Base-by-base conservation (phyloP, 1,284 basidiomycete species). In the Schizophyllum commune region DNA sequence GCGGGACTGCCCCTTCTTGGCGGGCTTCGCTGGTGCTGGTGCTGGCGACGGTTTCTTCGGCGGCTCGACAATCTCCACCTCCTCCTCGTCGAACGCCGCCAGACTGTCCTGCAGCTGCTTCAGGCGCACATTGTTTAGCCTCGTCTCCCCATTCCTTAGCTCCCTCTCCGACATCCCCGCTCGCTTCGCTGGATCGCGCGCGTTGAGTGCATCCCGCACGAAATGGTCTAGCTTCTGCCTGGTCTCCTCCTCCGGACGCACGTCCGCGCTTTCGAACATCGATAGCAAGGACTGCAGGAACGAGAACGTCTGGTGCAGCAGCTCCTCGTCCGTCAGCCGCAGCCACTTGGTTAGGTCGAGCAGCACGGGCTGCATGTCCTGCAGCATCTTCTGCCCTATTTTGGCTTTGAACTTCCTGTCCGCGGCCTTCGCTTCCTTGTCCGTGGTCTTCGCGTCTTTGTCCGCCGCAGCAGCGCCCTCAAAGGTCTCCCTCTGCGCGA, bases 281-380 rank as follows among this genome's bases (percentile, higher is more conserved):
- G 83, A 80, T 55, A 96, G 77, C 34, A 96, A 78, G 8, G 87
- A 84, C 68, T 91, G 88, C 55, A 96, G 75, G 7, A 97, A 77
- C 60, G 91, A 80, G 65, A 91, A 93, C 0, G 93, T 88, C 68
- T 96, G 94, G 72, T 95, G 89, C 0, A 96, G 75, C 7, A 94
- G 80, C 69, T 96, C 94, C 67, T 88, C 83, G 68, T 98, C 93
- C 20, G 94, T 97, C 52, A 98, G 78, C 21, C 95, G 86, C 59
- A 98, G 76, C 95, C 95, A 98, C 58, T 84, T 80, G 9, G 88
- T 80, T 60, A 96, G 78, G 68, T 94, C 90, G 2, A 81, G 78
- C 52, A 97, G 77, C 60, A 96, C 88, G 33, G 79, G 82, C 70
- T 94, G 88, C 60, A 98, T 79, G 64, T 88, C 83, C 39, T 79